Base-by-base conservation (phyloP, 805 yeast genomes). In the Barnettozyma californica region DNA sequence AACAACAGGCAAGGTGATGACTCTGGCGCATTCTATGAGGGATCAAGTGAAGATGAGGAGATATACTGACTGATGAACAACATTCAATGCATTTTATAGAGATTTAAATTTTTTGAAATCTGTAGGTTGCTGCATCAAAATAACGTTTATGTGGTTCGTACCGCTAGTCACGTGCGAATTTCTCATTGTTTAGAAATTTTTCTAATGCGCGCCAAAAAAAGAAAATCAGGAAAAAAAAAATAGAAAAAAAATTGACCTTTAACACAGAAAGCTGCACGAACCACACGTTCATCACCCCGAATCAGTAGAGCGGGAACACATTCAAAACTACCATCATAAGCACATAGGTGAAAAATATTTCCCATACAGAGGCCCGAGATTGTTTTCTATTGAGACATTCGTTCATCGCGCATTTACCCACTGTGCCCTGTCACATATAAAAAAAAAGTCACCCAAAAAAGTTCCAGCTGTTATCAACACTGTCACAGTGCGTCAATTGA, bases 141-240 rank as follows among this genome's bases (percentile, higher is more conserved):
- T 13, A 16, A 13, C 13, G 38, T 18, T 10, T 6, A 11, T 41
- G 44, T 41, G 37, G 35, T 27, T 27, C 43, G 10, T 29, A 29
- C 44, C 44, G 10, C 21, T 5, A 14, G 13, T 40, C 44, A 41
- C 35, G 44, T 41, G 44, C 29, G 11, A 25, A 8, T 9, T 5
- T 2, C 26, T 41, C 35, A 16, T 29, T 27, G 25, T 41, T 29
- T 27, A 27, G 26, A 41, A 41, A 25, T 26, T n/a, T 2, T 26
- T 19, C 8, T 16, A 36, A 36, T 27, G 19, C 19, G 36, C 21
- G 20, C 38, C 38, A 29, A 43, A 43, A n/a, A 43, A 39, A 40
- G 40, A 45, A 39, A 39, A 36, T 20, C 21, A 10, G n/a, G 23
- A 33, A 45, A 39, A 45, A 45, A 45, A 45, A 40, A 45, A 35